A percentile compares a stretch with the other conserved stretches of the same genome.
These are phyloP conservation scores for Gleditsia sinensis DNA, from an alignment of 306 rosid genomes.

Conservation along the genomic window DNA sequence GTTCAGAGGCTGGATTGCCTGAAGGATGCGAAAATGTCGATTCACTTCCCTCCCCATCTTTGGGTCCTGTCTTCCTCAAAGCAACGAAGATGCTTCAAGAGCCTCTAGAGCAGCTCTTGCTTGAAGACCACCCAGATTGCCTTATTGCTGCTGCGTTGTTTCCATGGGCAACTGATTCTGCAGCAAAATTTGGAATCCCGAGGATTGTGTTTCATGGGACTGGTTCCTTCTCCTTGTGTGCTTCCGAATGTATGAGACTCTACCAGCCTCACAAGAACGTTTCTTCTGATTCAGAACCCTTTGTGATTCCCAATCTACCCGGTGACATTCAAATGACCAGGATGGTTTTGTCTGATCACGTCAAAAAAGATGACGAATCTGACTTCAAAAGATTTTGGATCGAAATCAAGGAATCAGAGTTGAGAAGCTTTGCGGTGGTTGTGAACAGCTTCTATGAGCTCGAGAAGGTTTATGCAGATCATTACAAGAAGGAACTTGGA, in stretches of 20 bases:
- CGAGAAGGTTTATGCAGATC: slow-evolving; percentile 40
- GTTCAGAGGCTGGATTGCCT: slow-evolving; percentile 1
- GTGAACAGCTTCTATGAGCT: slow-evolving; percentile 41
- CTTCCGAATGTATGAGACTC: neutral
- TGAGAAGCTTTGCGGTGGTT: slow-evolving; percentile 30
- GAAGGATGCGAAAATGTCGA: slow-evolving; percentile 4
- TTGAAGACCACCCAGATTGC: neutral
- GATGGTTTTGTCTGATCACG: neutral
- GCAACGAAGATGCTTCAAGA: neutral
- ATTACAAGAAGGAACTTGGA: slow-evolving; percentile 30
- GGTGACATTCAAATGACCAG: slow-evolving; percentile 32
- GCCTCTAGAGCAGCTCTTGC: neutral
- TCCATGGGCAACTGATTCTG: slow-evolving; percentile 39
- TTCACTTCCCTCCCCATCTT: neutral
- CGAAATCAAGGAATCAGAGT: neutral
- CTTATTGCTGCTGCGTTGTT: neutral
- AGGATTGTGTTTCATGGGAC: slow-evolving; percentile 43
- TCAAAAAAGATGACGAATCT: neutral
- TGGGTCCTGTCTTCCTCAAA: neutral
- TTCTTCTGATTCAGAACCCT: slow-evolving; percentile 32
- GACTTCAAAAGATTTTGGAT: neutral
- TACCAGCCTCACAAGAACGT: slow-evolving; percentile 37
- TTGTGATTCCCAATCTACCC: slow-evolving; percentile 38
- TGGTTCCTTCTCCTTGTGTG: slow-evolving; percentile 35
- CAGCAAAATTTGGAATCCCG: slow-evolving; percentile 36